Base-by-base conservation (phyloP, 2,329 filamentous ascomycete species). In the Colletotrichum theobromicola region DNA sequence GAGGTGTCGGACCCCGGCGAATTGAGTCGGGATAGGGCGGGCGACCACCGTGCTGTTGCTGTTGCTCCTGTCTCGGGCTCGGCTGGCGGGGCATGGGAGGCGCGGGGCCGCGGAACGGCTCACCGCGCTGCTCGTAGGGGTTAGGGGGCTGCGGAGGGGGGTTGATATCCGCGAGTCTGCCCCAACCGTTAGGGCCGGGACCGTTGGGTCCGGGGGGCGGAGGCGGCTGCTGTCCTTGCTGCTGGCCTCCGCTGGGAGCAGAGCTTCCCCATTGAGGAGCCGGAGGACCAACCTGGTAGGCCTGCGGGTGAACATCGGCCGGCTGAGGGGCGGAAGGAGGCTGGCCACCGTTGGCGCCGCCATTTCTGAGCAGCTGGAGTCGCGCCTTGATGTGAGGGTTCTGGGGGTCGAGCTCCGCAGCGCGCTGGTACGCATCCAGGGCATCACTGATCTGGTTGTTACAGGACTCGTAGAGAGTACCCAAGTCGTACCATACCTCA, bases 371-470 rank as follows among this genome's bases (percentile, higher is more conserved):
- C 61, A 99, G 89, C 82, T 98, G 94, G 76, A 99, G 89, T 76
- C 97, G 93, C 72, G 96, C 95, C 85, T 98, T 98, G 88, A 99
- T 98, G 83, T 98, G 96, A 50, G 95, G 94, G 82, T 99, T 98
- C 76, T 88, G 89, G 0, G 97, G 96, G 82, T 99, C 97, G 77
- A 99, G 91, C 83, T 99, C 97, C 42, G 96, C 96, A 53, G 97
- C 97, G 78, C 97, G 92, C 81, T 96, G 94, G 83, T 98, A 99
- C 7, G 97, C 97, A 84, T 99, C 97, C 58, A 98, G 89, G 2
- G 97, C 97, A 87, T 99, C 97, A 67, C 93, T 95, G 73, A 98
- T 98, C 85, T 99, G 97, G 86, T 98, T 98, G 89, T 99, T 98
- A 85, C 97, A 99, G 30, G 95, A 98, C 84, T 99, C 97, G 81